Base-by-base conservation (phyloP, 257 asterid genomes). In the Solanum chmielewskii region DNA sequence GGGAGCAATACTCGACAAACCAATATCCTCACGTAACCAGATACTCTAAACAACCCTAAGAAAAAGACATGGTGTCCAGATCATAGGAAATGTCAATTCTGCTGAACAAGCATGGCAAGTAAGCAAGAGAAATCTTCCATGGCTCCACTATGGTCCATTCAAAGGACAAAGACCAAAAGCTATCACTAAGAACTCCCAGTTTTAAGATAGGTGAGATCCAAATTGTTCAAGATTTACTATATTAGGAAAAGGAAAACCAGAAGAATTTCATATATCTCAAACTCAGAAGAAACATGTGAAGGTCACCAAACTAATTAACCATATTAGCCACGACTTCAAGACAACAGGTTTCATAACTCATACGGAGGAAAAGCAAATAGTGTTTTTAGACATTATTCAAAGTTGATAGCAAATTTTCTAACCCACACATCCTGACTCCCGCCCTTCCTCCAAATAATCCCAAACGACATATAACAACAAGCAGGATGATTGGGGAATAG, bases 111-210 rank as follows among this genome's bases (percentile, higher is more conserved):
- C 52, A 74, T 31, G 11, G 52, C 31, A 39, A 74, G 31, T 12
- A 37, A 74, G 52, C 18, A 74, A 39, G 82, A 21, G 49, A 39
- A 74, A 74, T 21, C 16, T 35, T 41, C 52, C 27, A 16, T 41
- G 86, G 87, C 59, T 23, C 83, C 37, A 59, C 35, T 86, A 66
- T 68, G 74, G 21, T 31, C 74, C 44, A 8, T 70, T 31, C 77
- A 70, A 21, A 70, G 74, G 74, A 27, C 37, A 68, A 68, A 71
- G 49, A 74, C 52, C 52, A 37, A 74, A 74, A 74, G 18, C 25
- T 70, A 87, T 88, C 87, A 90, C 74, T 56, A 66, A 78, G 45
- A 89, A 83, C 85, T 90, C 90, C 15, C 37, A 74, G 29, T 20
- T 74, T 74, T 74, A 41, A 35, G 78, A 56, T 41, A 41, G 83